Evolutionary conservation across 805 yeast genomes (phyloP).

Genomic region (Zygosaccharomyces pseudorouxii): DNA sequence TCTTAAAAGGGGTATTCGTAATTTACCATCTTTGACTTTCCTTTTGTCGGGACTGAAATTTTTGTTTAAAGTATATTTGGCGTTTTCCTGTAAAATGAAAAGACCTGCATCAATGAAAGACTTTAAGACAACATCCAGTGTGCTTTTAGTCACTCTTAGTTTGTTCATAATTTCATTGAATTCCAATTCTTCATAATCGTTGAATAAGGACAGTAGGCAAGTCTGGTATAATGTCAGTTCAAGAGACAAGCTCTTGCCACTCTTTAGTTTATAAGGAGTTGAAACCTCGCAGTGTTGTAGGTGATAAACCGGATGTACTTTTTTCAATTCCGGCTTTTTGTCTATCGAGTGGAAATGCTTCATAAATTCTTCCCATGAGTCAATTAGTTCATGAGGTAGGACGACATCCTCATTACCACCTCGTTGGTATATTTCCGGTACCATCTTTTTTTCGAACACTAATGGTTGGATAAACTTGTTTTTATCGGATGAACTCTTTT

Average conservation of each 20-base stretch:
- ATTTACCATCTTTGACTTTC: constrained; percentile 21
- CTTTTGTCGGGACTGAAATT: constrained; percentile 21
- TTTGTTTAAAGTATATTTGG: constrained; percentile 17
- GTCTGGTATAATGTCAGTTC: constrained; percentile 30
- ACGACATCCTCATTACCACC: constrained; percentile 4
- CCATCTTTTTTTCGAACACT: constrained; percentile 22
- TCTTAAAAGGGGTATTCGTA: constrained; percentile 19
- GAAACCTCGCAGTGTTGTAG: constrained; percentile 31
- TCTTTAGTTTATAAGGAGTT: constrained; percentile 17
- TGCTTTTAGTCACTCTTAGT: constrained; percentile 6
- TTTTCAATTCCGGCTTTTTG: constrained; percentile 15
- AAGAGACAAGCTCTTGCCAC: constrained; percentile 16
- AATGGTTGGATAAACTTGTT: constrained; percentile 14
- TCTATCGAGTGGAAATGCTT: constrained; percentile 9
- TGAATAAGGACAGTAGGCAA: constrained; percentile 24
- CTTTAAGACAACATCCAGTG: constrained; percentile 13
- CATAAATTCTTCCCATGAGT: constrained; percentile 18
- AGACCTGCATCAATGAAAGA: constrained; percentile 22
- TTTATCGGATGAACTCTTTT: not conserved
- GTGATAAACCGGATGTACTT: constrained; percentile 20
- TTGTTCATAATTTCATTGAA: constrained; percentile 10
- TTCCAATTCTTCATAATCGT: constrained; percentile 15
- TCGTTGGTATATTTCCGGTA: constrained; percentile 19
- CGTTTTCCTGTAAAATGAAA: constrained; percentile 7
- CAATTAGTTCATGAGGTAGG: constrained; percentile 21